Evolutionary conservation across 2,329 filamentous ascomycete species (phyloP).

Genomic region (Xylariaceae sp.): DNA sequence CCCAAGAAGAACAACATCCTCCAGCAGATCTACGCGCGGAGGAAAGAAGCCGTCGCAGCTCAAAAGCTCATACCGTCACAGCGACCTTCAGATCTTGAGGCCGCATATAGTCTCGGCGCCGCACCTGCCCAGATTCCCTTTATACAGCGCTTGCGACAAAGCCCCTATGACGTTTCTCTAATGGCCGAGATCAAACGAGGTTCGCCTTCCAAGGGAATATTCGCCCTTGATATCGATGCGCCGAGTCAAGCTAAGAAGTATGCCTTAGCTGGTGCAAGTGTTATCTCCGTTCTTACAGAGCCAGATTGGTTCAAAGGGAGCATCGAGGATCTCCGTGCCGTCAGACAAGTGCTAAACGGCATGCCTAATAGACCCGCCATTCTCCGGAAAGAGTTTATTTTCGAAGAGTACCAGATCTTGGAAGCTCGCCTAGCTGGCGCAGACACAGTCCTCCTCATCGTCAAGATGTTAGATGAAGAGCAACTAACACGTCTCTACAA

Average conservation of each 20-base stretch:
- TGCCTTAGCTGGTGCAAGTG: slow-evolving; percentile 88
- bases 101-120: slow-evolving; percentile 78
- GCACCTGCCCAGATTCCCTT: slow-evolving; percentile 83
- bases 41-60: slow-evolving; percentile 69
- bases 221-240: slow-evolving; percentile 82
- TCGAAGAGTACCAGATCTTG: slow-evolving; percentile 96
- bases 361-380: slow-evolving; percentile 92
- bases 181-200: slow-evolving; percentile 98
- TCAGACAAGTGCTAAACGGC: slow-evolving; percentile 82
- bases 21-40: slow-evolving; percentile 83
- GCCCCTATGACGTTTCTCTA: slow-evolving; percentile 82
- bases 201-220: slow-evolving; percentile 93
- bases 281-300: slow-evolving; percentile 97
- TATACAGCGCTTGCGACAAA: slow-evolving; percentile 72
- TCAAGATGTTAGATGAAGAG: slow-evolving; percentile 88
- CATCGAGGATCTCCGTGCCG: slow-evolving; percentile 86
- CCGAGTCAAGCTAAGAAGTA: slow-evolving; percentile 89
- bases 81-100: slow-evolving; percentile 77
- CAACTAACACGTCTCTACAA: slow-evolving; percentile 76
- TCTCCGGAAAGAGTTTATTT: slow-evolving; percentile 93
- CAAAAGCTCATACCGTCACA: slow-evolving; percentile 87
- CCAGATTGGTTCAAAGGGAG: slow-evolving; percentile 99
- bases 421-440: slow-evolving; percentile 91
- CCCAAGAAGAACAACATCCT: slow-evolving; percentile 79
- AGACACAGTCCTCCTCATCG: slow-evolving; percentile 91